These are phyloP conservation scores for Echria macrotheca DNA, from an alignment of 495 filamentous ascomycete genomes.

Conservation along the genomic window DNA sequence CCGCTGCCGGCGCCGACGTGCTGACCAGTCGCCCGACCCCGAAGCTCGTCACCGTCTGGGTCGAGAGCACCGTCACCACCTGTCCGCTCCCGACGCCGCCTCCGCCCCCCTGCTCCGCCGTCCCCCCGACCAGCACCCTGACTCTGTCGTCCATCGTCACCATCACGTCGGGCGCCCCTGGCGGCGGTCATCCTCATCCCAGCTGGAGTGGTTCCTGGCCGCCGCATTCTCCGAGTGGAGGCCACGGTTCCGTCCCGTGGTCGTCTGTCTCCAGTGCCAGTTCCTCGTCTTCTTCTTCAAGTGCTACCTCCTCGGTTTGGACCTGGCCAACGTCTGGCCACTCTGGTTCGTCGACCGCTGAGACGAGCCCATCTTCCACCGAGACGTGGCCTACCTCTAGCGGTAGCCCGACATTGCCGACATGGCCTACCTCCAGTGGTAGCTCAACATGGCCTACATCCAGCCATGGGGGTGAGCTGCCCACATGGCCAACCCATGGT, in stretches of 20 bases:
- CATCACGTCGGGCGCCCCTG: too few species aligned
- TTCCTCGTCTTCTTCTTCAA: too few species aligned
- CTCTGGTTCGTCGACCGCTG: too few species aligned
- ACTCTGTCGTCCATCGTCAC: neutral
- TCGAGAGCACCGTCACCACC: slow-evolving; percentile 20
- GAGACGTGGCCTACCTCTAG: neutral
- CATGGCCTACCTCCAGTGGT: neutral
- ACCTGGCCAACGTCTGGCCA: too few species aligned
- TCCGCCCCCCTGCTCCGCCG: slow-evolving; percentile 15
- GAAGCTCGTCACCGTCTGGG: slow-evolving; percentile 16
- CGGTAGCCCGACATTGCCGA: neutral
- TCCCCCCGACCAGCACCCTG: neutral
- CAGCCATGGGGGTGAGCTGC: too few species aligned
- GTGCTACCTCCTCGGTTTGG: too few species aligned
- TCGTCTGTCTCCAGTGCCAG: too few species aligned
- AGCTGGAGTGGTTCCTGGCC: too few species aligned
- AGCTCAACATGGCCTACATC: neutral
- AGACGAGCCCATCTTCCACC: neutral
- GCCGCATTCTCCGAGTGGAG: too few species aligned
- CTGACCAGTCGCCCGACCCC: slow-evolving; percentile 4
- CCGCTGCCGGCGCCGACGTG: slow-evolving; percentile 6
- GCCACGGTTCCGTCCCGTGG: too few species aligned
- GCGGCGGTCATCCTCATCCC: too few species aligned
- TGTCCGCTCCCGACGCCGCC: slow-evolving; percentile 17
- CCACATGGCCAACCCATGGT: neutral